Conservation (phyloP, 441 rosid genomes). For the Adansonia rubrostipa region DNA sequence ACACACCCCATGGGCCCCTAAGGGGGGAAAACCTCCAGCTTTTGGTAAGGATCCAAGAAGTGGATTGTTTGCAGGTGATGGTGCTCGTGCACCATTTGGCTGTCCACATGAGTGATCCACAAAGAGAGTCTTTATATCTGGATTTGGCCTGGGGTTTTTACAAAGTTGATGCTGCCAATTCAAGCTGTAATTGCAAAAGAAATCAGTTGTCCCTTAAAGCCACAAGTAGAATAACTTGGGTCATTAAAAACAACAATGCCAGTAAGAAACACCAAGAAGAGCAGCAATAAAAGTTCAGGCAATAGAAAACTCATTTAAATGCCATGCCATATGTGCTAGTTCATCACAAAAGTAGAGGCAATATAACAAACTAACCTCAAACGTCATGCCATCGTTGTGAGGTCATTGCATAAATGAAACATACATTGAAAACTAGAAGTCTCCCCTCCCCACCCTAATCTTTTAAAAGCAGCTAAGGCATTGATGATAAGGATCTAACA, state of each 20-base stretch:
- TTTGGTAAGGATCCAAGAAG: constrained; percentile 89
- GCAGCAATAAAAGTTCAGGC: background rate
- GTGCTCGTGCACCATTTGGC: constrained; percentile 95
- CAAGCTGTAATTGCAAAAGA: constrained; percentile 61
- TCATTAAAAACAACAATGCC: background rate
- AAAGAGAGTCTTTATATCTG: constrained; percentile 96
- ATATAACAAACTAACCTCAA: background rate
- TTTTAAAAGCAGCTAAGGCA: constrained; percentile 21
- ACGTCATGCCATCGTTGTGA: background rate
- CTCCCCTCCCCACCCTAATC: background rate
- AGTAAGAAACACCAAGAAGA: constrained; percentile 4
- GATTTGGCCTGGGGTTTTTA: constrained; percentile 94
- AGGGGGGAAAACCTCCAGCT: constrained; percentile 90
- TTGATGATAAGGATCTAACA: constrained; percentile 16
- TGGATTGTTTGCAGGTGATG: constrained; percentile 91
- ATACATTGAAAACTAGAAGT: background rate
- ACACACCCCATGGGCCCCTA: constrained; percentile 94
- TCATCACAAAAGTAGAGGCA: constrained; percentile 2
- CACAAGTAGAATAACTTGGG: constrained; percentile 16
- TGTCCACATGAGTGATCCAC: constrained; percentile 96
- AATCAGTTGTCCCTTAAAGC: constrained; percentile 25
- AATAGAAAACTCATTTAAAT: background rate
- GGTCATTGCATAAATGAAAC: constrained; percentile 12
- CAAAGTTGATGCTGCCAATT: constrained; percentile 99
- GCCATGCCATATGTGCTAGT: background rate